Conservation (phyloP, 345 rosid genomes). For the Populus alba region DNA sequence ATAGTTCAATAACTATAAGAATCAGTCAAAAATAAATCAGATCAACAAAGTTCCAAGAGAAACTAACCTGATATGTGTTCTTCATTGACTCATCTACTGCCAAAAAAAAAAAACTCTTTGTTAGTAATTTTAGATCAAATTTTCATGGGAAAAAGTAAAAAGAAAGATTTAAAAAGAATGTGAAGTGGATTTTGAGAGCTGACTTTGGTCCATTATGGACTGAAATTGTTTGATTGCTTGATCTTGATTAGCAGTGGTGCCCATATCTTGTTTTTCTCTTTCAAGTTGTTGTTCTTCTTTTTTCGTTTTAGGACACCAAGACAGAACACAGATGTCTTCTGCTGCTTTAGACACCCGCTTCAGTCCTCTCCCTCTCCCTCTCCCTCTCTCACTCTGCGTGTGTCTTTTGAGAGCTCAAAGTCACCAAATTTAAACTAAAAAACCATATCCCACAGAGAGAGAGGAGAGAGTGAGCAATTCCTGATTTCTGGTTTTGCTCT, state of each 20-base stretch:
- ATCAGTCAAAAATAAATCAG: conserved; percentile 16
- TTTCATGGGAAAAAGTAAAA: not conserved
- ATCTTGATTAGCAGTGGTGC: conserved; percentile 49
- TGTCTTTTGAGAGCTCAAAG: not conserved
- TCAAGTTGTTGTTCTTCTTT: not conserved
- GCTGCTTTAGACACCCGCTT: not conserved
- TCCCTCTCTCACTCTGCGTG: not conserved
- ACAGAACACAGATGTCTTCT: not conserved
- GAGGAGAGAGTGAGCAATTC: not conserved
- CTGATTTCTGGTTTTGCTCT: not conserved
- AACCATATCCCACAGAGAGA: not conserved
- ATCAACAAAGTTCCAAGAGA: conserved; percentile 19
- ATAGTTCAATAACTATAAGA: too few species aligned
- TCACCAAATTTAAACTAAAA: conserved; percentile 2
- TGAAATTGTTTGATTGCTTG: conserved; percentile 60
- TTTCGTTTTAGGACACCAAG: too few species aligned
- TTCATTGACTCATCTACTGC: conserved; percentile 69
- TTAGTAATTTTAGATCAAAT: conserved; percentile 20
- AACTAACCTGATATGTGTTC: conserved; percentile 68
- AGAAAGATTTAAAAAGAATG: not conserved
- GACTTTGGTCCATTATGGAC: conserved; percentile 70
- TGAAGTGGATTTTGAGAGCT: conserved; percentile 24
- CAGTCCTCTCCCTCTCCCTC: not conserved
- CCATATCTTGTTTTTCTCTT: conserved; percentile 37
- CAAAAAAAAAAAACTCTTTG: not conserved